Conservation (phyloP, 371 early-diverging fungal species). For the Mucor indicus region DNA sequence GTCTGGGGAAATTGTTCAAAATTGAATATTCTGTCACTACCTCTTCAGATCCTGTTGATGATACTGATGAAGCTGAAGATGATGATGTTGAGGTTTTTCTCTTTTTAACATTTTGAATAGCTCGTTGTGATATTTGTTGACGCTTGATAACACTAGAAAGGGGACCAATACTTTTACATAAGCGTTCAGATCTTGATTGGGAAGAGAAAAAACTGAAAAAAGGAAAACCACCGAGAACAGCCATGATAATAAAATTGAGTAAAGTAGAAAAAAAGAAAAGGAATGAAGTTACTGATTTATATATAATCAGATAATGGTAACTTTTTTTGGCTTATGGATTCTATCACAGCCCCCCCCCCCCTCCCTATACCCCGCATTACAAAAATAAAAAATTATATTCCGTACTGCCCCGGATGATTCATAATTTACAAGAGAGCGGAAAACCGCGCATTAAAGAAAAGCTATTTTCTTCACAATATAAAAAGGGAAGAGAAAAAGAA, state of each 20-base stretch:
- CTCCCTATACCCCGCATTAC: constrained; percentile 3
- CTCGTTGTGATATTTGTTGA: constrained; percentile 23
- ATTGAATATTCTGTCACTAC: too few species aligned
- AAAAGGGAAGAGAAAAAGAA: not conserved
- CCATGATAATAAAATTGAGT: constrained; percentile 14
- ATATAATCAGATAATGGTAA: not conserved
- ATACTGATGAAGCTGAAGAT: too few species aligned
- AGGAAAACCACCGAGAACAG: constrained; percentile 23
- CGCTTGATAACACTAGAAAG: constrained; percentile 35
- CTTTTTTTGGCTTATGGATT: constrained; percentile 4
- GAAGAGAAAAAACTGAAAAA: constrained; percentile 31
- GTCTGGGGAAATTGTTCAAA: too few species aligned
- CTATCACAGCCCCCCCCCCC: constrained; percentile 2
- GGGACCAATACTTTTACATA: constrained; percentile 38
- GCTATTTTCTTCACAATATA: not conserved
- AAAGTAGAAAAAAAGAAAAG: constrained; percentile 7
- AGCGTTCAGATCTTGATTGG: constrained; percentile 26
- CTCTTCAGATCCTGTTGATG: too few species aligned
- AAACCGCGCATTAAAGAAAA: not conserved
- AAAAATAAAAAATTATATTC: constrained; percentile 4
- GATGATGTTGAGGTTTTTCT: too few species aligned
- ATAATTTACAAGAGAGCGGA: constrained; percentile 11
- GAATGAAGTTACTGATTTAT: not conserved
- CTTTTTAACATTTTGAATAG: too few species aligned
- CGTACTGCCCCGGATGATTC: constrained; percentile 32